A percentile compares a stretch with the other conserved stretches of the same genome.
These are phyloP conservation scores for Eutrema yunnanense DNA, from an alignment of 345 rosid species.

Conservation along the genomic window DNA sequence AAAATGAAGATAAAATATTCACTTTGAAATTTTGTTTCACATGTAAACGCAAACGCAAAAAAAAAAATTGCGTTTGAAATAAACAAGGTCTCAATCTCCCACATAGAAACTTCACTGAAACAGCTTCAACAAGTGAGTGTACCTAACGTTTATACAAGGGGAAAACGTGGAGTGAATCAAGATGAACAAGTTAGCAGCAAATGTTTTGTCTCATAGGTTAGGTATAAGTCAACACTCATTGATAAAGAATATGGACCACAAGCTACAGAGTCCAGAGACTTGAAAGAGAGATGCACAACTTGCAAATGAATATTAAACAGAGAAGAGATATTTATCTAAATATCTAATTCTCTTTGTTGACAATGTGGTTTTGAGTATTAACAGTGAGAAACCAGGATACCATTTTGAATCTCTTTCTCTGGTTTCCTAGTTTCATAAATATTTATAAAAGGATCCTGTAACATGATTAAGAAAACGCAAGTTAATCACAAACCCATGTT, in stretches of 20 bases:
- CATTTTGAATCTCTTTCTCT: no score
- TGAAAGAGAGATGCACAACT: slow-evolving; percentile 22
- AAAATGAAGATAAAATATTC: background rate
- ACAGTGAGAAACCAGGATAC: no score
- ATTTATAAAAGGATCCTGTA: slow-evolving; percentile 52
- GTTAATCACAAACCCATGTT: background rate
- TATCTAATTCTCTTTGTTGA: slow-evolving; percentile 6
- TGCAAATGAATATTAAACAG: slow-evolving; percentile 7
- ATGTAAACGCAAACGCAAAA: background rate
- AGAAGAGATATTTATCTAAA: slow-evolving; percentile 11
- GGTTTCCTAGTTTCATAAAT: no score
- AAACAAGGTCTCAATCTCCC: background rate
- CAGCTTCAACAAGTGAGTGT: slow-evolving; percentile 18
- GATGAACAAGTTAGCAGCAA: slow-evolving; percentile 21
- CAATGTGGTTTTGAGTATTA: no score
- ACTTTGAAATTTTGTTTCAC: background rate
- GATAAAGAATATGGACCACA: slow-evolving; percentile 18
- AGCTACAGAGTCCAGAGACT: background rate
- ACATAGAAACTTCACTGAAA: background rate
- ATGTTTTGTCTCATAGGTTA: slow-evolving; percentile 21
- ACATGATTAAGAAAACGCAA: slow-evolving; percentile 9
- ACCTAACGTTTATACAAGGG: background rate
- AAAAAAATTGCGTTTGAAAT: background rate
- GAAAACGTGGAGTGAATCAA: slow-evolving; percentile 11
- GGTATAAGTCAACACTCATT: background rate